Base-by-base conservation (phyloP, 306 rosid species). In the Adenanthera pavonina region DNA sequence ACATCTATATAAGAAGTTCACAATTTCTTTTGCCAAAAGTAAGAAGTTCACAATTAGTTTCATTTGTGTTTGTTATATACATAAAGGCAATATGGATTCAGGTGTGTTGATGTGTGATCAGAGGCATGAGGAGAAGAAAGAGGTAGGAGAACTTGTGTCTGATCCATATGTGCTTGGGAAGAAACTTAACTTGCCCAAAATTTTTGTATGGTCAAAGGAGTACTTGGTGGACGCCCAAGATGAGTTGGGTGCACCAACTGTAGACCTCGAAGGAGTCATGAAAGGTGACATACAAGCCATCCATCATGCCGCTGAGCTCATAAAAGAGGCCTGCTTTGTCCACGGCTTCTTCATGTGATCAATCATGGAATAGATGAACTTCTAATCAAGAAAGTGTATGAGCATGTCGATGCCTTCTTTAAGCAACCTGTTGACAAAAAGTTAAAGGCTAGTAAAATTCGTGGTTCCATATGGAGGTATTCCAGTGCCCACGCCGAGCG, bases 281-380 rank as follows among this genome's bases (percentile, higher is more conserved):
- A 73, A 15, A 53, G 94, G 92, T 34, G 91, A 94, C 7, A 38
- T 30, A 11, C 78, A 52, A 34, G 91, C 87, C n/a, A 89, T 85
- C 40, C 59, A 78, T 5, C 35, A 4, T 20, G 93, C 91, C 2
- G 86, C 84, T n/a, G 77, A 67, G 48, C 89, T 83, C 41, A 52
- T 94, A 20, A 78, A 74, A 3, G 74, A 38, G 36, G 91, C 97
- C 35, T 90, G 97, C 56, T 65, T 78, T 49, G 83, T 30, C 44
- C 97, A 94, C 61, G 98, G 98, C 20, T 89, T 92, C 79, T 92
- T 94, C 76, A 92, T 81, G 92, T 94, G 0, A 86, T 79, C 44
- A 90, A 89, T 85, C 98, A 94, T 7, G 97, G 97, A 0, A 84
- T 91, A n/a, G 88, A 86, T 74, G 17, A 44, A 3, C 4, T 14